Evolutionary conservation across 768 basidiomycete species (phyloP).

Genomic region (Mycena haematopus): DNA sequence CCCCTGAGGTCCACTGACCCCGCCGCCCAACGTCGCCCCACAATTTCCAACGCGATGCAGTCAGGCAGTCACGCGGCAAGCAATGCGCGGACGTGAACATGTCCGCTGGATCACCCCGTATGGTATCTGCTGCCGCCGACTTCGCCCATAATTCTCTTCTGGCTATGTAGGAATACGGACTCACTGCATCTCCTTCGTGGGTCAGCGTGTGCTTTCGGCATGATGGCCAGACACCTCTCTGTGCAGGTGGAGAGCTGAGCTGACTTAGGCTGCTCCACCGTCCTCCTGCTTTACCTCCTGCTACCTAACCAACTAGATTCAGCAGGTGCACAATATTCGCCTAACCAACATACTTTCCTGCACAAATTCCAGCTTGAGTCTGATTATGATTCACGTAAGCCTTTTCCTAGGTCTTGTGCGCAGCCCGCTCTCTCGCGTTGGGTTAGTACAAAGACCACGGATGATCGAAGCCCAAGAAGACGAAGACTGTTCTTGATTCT

Average conservation of each 20-base stretch:
- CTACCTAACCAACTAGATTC: neutral
- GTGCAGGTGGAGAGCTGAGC: constrained; percentile 1
- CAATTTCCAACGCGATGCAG: neutral
- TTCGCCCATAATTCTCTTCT: neutral
- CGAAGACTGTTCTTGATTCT: constrained; percentile 7
- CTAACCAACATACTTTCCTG: no score
- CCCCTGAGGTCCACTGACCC: constrained; percentile 14
- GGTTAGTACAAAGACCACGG: constrained; percentile 2
- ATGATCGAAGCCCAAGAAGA: constrained; percentile 4
- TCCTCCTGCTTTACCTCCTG: neutral
- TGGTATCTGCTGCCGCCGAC: no score
- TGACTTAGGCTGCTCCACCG: neutral
- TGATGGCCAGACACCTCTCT: neutral
- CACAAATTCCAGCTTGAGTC: neutral
- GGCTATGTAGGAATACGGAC: no score
- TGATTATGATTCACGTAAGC: constrained; percentile 2
- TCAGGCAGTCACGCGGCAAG: no score
- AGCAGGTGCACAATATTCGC: neutral
- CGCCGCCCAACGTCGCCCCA: no score
- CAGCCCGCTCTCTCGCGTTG: constrained; percentile 20
- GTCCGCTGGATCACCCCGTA: no score
- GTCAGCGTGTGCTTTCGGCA: neutral
- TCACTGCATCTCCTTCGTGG: neutral
- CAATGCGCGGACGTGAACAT: no score
- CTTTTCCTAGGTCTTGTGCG: neutral